Conservation (phyloP, 441 rosid species). For the Daphne laureola region DNA sequence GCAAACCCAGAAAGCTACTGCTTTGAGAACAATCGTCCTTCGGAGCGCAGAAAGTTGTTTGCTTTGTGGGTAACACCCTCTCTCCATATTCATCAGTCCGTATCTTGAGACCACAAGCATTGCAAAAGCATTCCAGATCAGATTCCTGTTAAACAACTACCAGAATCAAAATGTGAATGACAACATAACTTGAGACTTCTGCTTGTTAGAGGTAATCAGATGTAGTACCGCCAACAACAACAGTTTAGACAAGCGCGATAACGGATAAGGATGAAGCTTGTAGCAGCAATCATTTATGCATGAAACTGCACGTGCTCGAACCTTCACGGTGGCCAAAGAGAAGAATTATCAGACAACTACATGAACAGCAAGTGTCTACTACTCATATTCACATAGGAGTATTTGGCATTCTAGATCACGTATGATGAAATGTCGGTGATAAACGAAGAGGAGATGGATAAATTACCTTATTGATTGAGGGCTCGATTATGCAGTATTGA, state of each 20-base stretch:
- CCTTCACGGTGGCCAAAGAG: constrained; percentile 28
- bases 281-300: constrained; percentile 67
- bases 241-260: constrained; percentile 44
- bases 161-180: constrained; percentile 7
- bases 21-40: constrained; percentile 31
- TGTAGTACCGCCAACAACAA: constrained; percentile 62
- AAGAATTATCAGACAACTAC: not conserved
- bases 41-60: constrained; percentile 46
- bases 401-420: not conserved
- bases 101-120: constrained; percentile 64
- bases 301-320: constrained; percentile 50
- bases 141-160: constrained; percentile 39
- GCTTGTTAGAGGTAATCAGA: not conserved
- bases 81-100: constrained; percentile 44
- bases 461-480: constrained; percentile 55
- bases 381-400: no score
- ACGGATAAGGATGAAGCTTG: constrained; percentile 89
- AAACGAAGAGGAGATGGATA: not conserved
- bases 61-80: constrained; percentile 56
- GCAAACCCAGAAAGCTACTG: constrained; percentile 36
- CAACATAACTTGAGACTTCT: constrained; percentile 4
- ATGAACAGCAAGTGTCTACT: not conserved
- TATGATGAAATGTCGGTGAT: not conserved
- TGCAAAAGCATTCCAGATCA: constrained; percentile 62
- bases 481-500: constrained; percentile 70